These are phyloP conservation scores for Actinomucor elegans DNA, from an alignment of 371 early-diverging fungal species.

Conservation along the genomic window DNA sequence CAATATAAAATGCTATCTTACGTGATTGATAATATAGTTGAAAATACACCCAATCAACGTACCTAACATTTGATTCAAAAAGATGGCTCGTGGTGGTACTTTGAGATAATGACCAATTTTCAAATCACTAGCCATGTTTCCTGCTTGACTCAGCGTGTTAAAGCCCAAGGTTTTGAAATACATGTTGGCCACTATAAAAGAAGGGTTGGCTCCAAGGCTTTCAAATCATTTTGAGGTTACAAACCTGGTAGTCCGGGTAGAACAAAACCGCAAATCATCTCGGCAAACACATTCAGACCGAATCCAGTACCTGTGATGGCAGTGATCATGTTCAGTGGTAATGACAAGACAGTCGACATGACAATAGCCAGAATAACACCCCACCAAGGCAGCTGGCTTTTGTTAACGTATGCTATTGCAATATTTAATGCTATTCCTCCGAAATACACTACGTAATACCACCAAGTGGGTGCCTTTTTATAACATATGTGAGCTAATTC, in stretches of 20 bases:
- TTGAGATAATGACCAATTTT: slow-evolving; percentile 79
- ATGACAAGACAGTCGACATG: slow-evolving; percentile 39
- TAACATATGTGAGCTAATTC: background rate
- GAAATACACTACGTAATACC: slow-evolving; percentile 68
- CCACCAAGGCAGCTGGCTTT: slow-evolving; percentile 68
- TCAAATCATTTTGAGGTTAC: background rate
- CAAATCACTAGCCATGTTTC: slow-evolving; percentile 58
- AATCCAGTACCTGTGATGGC: slow-evolving; percentile 43
- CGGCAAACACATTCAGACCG: slow-evolving; percentile 65
- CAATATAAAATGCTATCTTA: background rate
- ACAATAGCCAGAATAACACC: slow-evolving; percentile 69
- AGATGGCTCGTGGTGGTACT: slow-evolving; percentile 66
- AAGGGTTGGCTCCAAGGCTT: background rate
- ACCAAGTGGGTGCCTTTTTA: slow-evolving; percentile 63
- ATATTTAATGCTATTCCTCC: slow-evolving; percentile 62
- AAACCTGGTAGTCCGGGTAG: slow-evolving; percentile 42
- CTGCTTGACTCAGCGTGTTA: slow-evolving; percentile 56
- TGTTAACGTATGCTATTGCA: slow-evolving; percentile 55
- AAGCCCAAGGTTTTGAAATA: slow-evolving; percentile 55
- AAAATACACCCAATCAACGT: slow-evolving; percentile 57
- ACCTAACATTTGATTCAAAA: slow-evolving; percentile 63
- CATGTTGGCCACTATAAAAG: slow-evolving; percentile 51
- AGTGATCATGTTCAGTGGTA: slow-evolving; percentile 37
- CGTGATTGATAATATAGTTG: slow-evolving; percentile 52
- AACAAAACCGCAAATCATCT: slow-evolving; percentile 56